phyloP scores from a whole-genome alignment of 2,329 filamentous ascomycete species.

The Colletotrichum spaethianum region DNA sequence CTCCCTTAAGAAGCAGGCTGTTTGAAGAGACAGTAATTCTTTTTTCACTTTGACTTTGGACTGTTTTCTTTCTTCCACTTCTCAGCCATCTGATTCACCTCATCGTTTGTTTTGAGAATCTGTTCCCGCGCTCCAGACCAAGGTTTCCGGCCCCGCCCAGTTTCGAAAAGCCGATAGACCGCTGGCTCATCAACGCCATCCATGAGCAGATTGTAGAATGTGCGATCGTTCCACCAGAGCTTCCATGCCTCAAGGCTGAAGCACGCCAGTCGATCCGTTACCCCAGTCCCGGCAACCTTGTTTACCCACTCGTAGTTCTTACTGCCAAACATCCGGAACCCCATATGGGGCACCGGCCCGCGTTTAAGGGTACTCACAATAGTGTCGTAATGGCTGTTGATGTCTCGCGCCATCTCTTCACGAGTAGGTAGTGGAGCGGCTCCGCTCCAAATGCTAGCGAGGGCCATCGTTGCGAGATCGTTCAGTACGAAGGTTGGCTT shows the following conservation, averaged over 20 bases:
- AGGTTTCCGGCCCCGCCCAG: slow-evolving; percentile 52
- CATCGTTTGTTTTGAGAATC: slow-evolving; percentile 49
- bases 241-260: slow-evolving; percentile 58
- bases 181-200: slow-evolving; percentile 56
- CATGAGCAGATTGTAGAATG: slow-evolving; percentile 57
- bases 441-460: slow-evolving; percentile 48
- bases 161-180: slow-evolving; percentile 58
- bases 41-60: neutral
- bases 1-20: neutral
- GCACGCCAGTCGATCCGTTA: slow-evolving; percentile 54
- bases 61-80: slow-evolving; percentile 22
- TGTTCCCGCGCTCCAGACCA: slow-evolving; percentile 55
- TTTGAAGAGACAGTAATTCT: neutral
- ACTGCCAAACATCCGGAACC: slow-evolving; percentile 43
- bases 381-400: slow-evolving; percentile 48
- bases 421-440: slow-evolving; percentile 42
- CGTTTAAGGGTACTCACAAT: slow-evolving; percentile 43
- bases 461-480: slow-evolving; percentile 50
- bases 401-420: slow-evolving; percentile 46
- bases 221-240: slow-evolving; percentile 58
- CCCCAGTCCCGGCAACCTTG: slow-evolving; percentile 57
- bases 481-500: slow-evolving; percentile 48
- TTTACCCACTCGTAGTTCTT: slow-evolving; percentile 55
- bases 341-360: slow-evolving; percentile 47
- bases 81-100: slow-evolving; percentile 40